phyloP scores from a whole-genome alignment of 2,329 filamentous ascomycete species.

The Botryotinia calthae region DNA sequence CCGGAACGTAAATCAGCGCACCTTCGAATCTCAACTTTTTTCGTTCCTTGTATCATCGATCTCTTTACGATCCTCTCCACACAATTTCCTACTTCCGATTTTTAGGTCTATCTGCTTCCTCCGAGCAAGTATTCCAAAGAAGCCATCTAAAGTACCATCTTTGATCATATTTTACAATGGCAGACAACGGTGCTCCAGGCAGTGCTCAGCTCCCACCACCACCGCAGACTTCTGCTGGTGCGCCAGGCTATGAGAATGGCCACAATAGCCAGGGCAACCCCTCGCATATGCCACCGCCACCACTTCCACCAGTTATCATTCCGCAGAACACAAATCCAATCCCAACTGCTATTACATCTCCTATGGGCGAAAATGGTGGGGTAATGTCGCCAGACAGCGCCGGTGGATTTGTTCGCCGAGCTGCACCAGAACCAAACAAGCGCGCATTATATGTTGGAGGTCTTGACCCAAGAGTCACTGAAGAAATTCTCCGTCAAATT shows the following conservation, averaged over 20 bases:
- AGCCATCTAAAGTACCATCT: constrained; percentile 28
- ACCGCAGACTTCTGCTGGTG: constrained; percentile 65
- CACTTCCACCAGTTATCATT: constrained; percentile 79
- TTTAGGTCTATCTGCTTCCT: constrained; percentile 28
- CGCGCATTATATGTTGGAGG: constrained; percentile 94
- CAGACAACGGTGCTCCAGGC: constrained; percentile 66
- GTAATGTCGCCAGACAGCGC: constrained; percentile 85
- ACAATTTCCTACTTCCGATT: constrained; percentile 26
- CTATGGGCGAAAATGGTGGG: constrained; percentile 64
- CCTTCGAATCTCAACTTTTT: constrained; percentile 26
- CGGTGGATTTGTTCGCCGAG: constrained; percentile 78
- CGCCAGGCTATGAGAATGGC: constrained; percentile 73
- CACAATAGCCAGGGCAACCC: constrained; percentile 70
- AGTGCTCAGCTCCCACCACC: constrained; percentile 67
- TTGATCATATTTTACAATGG: constrained; percentile 56
- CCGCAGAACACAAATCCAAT: constrained; percentile 96
- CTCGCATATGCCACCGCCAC: constrained; percentile 82
- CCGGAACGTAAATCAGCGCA: constrained; percentile 29
- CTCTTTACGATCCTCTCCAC: constrained; percentile 27
- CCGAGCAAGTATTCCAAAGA: constrained; percentile 27
- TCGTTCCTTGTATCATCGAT: constrained; percentile 30
- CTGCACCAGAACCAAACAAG: constrained; percentile 98
- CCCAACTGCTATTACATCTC: constrained; percentile 86
- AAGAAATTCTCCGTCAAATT: constrained; percentile 94
- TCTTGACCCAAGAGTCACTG: constrained; percentile 89